Evolutionary conservation across 352 stramenopile genomes (phyloP), one percentile per base, ranked within the genome.

Genomic region (Phytophthora capsici): DNA sequence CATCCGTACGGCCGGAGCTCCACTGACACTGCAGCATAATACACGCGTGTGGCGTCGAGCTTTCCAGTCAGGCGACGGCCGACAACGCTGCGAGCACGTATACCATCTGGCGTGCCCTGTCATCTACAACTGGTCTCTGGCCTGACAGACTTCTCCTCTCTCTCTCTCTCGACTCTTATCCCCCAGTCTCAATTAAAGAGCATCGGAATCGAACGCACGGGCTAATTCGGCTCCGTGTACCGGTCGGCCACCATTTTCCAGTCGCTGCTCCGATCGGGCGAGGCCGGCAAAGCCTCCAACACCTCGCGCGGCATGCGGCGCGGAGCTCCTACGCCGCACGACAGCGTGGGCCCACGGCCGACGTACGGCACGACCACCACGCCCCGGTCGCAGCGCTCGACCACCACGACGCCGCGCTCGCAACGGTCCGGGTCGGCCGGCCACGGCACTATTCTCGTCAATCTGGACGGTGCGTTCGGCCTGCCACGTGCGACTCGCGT

Each of bases 391-490:
- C 64, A 63, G 28, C 28, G 51, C 1, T 69, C 60, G 10, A 17
- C 56, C 32, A 41, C 38, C 47, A 66, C 41, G n/a, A 69, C 57
- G 54, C 66, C 56, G 38, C 62, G 60, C 12, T 69, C 63, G 2
- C 61, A 71, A 38, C 69, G 59, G 16, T 56, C 65, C 40, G 63
- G 52, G 12, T 72, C 71, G 14, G 59, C 44, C 28, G 54, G 32
- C 3, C 64, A 70, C 57, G 72, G 75, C 57, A 92, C 81, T 22
- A 75, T 87, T 23, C 81, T 92, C 58, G 76, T 92, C 22, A 90
- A 90, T 62, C 74, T 92, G 6, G 81, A 92, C 66, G 69, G 76
- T 84, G 59, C 20, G 68, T 62, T 23, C 36, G 6, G 16, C 6
- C 26, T 17, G 38, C 25, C n/a, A 54, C 25, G 16, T 44, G 13